These are phyloP conservation scores for Thalia dealbata DNA, from an alignment of 176 grass and related monocot species.

Conservation along the genomic window DNA sequence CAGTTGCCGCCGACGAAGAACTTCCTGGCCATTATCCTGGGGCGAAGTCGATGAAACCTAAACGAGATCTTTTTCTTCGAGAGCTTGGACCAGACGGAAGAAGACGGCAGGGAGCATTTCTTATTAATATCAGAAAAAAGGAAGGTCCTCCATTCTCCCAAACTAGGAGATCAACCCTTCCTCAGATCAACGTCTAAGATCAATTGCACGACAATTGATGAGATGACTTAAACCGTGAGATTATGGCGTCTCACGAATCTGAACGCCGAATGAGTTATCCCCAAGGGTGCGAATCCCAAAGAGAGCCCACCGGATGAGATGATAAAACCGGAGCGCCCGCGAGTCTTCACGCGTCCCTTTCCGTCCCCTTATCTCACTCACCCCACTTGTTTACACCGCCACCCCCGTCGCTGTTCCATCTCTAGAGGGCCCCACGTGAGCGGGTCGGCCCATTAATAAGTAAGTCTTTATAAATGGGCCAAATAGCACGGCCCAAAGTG, in stretches of 20 bases:
- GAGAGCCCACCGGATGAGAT: too few species aligned
- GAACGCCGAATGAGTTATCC: too few species aligned
- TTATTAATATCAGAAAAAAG: not conserved
- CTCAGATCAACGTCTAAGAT: not conserved
- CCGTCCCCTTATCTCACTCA: too few species aligned
- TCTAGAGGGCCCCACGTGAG: not conserved
- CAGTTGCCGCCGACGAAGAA: conserved; percentile 98
- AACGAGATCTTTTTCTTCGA: not conserved
- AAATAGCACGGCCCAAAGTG: not conserved
- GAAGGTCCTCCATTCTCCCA: not conserved
- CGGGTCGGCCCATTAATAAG: not conserved
- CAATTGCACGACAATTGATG: too few species aligned
- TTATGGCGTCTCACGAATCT: too few species aligned
- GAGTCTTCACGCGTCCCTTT: too few species aligned
- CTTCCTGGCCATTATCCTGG: conserved; percentile 64
- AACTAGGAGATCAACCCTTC: not conserved
- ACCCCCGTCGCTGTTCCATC: not conserved
- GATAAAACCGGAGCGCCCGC: too few species aligned
- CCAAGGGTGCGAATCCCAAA: too few species aligned
- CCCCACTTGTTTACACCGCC: not conserved
- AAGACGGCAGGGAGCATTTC: too few species aligned
- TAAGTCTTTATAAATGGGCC: not conserved
- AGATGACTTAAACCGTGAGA: too few species aligned
- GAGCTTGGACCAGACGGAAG: too few species aligned
- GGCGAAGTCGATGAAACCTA: not conserved